Percentiles rank a stretch among this genome's conserved stretches.
Conservation (phyloP, 164 flowering plant species). For the Berberis thunbergii region DNA sequence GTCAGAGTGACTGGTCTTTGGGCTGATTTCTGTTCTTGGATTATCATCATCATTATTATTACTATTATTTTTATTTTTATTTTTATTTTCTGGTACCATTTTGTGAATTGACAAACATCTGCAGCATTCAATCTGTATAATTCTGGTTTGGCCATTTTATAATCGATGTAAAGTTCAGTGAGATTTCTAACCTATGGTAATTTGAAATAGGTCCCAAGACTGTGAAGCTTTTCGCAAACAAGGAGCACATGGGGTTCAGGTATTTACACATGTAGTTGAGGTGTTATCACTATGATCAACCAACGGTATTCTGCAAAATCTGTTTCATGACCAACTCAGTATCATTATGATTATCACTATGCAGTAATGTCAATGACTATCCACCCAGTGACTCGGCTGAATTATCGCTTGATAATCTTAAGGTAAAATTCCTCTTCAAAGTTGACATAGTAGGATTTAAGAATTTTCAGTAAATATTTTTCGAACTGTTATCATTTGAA, state of each 20-base stretch:
- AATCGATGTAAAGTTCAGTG: too few species aligned
- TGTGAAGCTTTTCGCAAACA: conserved; percentile 82
- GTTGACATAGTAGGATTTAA: background rate
- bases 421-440: conserved; percentile 30
- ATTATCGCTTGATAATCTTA: conserved; percentile 55
- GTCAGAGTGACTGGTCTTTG: too few species aligned
- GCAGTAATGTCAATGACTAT: conserved; percentile 88
- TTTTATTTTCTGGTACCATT: too few species aligned
- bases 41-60: too few species aligned
- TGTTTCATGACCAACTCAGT: background rate
- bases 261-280: conserved; percentile 13
- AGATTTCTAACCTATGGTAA: conserved; percentile 5
- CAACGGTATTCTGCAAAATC: background rate
- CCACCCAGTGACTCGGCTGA: conserved; percentile 73
- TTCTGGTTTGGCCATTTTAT: too few species aligned
- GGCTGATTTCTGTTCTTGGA: too few species aligned
- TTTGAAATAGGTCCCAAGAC: conserved; percentile 67
- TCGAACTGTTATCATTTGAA: background rate
- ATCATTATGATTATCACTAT: conserved; percentile 9
- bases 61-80: too few species aligned
- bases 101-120: too few species aligned
- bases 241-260: conserved; percentile 99
- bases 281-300: background rate
- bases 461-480: background rate
- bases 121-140: too few species aligned